Evolutionary conservation across 352 stramenopile genomes (phyloP), one percentile per base, ranked within the genome.

Genomic region (Phytophthora sp.): DNA sequence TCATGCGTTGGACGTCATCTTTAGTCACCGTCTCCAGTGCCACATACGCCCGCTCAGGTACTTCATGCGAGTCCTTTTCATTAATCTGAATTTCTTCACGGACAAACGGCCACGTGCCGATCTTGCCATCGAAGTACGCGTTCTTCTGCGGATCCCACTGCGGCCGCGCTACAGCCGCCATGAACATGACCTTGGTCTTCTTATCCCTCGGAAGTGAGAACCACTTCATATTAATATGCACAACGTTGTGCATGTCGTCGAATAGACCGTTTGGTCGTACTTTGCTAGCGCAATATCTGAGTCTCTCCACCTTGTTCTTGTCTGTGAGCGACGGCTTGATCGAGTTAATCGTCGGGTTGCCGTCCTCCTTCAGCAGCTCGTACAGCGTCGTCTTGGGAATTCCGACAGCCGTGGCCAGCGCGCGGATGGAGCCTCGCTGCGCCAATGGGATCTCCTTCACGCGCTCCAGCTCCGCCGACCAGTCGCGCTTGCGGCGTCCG

Each of bases 211-310:
- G 63, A 1, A 79, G 44, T 17, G 70, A 43, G 54, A 79, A 74
- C 75, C 75, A 81, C 49, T 84, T 84, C 48, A 79, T 58, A 37
- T 82, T 78, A 24, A 82, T 60, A 49, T 82, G 73, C 41, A 79
- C 69, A 8, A 79, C 62, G 21, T 79, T 78, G 38, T 72, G 48
- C 73, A 82, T 78, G 34, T 82, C 66, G 20, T 77, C 58, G 42
- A 81, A 81, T 7, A 81, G 44, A 0, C 73, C 73, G 44, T 70
- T 79, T 5, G 51, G 9, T 4, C 69, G 69, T n/a, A 77, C 48
- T 48, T 77, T 76, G n/a, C 60, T 50, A 13, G 34, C 41, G 34
- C 69, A 82, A 43, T 82, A 82, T 5, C 35, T 46, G 23, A 82
- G 55, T 12, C 73, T 46, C 52, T 82, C 66, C 7, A 74, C 23